These are phyloP conservation scores for Teratosphaeria viscida DNA, from an alignment of 2,329 filamentous ascomycete species.

Conservation along the genomic window DNA sequence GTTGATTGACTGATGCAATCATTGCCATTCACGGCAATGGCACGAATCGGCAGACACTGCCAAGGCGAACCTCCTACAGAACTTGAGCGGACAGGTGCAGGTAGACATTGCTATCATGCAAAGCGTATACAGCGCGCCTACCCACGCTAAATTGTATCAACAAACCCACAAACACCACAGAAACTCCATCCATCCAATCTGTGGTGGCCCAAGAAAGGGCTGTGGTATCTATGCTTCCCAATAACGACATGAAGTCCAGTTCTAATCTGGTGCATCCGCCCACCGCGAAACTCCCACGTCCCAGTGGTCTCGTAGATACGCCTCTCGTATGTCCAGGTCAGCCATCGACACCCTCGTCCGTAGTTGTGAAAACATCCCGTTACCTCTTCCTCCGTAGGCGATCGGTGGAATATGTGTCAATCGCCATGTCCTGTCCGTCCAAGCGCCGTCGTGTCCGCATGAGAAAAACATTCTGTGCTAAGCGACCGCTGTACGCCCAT, in stretches of 20 bases:
- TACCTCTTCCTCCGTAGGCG: background rate
- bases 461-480: background rate
- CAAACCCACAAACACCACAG: background rate
- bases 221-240: background rate
- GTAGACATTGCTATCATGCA: background rate
- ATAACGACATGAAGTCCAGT: background rate
- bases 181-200: background rate
- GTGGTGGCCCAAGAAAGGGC: background rate
- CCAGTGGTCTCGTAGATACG: background rate
- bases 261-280: conserved; percentile 4
- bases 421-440: background rate
- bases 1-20: too few relatives aligned
- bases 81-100: background rate
- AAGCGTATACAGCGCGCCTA: background rate
- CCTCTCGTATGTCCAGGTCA: background rate
- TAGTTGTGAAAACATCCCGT: background rate
- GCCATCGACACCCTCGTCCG: background rate
- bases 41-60: background rate
- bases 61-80: background rate
- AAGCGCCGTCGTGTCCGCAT: background rate
- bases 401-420: background rate
- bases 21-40: too few relatives aligned
- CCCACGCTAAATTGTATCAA: background rate
- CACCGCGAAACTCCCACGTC: background rate
- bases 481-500: background rate